Conservation (phyloP, 768 basidiomycete species). For the Pilatotrama ljubarskyi region DNA sequence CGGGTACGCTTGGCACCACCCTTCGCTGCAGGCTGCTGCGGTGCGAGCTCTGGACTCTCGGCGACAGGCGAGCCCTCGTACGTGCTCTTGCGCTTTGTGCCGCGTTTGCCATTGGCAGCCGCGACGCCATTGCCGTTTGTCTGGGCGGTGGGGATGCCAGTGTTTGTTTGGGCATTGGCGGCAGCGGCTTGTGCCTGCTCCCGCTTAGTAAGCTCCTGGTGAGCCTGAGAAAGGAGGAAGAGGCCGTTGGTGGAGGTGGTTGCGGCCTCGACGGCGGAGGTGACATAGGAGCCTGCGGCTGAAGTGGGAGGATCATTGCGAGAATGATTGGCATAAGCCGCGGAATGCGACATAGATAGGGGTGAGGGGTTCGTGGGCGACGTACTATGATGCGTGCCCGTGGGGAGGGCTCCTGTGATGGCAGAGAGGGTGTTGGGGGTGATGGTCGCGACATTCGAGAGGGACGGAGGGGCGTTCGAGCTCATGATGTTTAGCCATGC, state of each 20-base stretch:
- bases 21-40: constrained; percentile 7
- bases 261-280: constrained; percentile 56
- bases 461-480: constrained; percentile 39
- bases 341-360: constrained; percentile 34
- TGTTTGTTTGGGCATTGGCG: constrained; percentile 22
- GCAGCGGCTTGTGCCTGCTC: constrained; percentile 68
- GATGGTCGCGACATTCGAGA: constrained; percentile 42
- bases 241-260: constrained; percentile 86
- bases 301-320: neutral
- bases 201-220: constrained; percentile 95
- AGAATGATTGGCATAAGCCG: constrained; percentile 22
- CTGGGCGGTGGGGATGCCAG: neutral
- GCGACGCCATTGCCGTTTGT: constrained; percentile 16
- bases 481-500: constrained; percentile 93
- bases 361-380: constrained; percentile 49
- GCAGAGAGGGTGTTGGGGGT: constrained; percentile 73
- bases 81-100: constrained; percentile 72
- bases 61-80: constrained; percentile 34
- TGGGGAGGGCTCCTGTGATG: constrained; percentile 73
- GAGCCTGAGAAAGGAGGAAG: constrained; percentile 91
- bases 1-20: constrained; percentile 39
- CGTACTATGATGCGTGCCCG: constrained; percentile 60
- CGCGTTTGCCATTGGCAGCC: constrained; percentile 46
- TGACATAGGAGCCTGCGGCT: constrained; percentile 29
- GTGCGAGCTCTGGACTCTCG: constrained; percentile 17